Evolutionary conservation across 2,329 filamentous ascomycete species (phyloP), one percentile per base, ranked within the genome.

Genomic region (Epichloe sp.): DNA sequence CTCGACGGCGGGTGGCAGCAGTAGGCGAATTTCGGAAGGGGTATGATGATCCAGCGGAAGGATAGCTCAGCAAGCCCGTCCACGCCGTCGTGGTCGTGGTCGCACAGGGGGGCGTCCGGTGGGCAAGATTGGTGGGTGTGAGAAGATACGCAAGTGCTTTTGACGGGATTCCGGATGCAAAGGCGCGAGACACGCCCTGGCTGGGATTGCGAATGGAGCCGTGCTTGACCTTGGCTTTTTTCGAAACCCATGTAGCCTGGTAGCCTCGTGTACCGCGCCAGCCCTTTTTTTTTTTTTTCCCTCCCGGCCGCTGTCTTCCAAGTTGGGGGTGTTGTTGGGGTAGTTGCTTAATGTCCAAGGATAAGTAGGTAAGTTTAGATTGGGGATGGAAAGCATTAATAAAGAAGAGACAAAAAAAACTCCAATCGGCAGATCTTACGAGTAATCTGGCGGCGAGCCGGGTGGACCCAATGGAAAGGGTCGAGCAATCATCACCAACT

Each of bases 1-100:
- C 47, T 52, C 46, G 63, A 60, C 54, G 58, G 59, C 53, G 55
- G 57, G 55, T 51, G 49, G 23, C 45, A 42, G 44, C 48, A 51
- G 44, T 45, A 48, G 52, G 17, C 34, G 52, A 40, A 21, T 26
- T 44, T 48, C 45, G 43, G 42, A 48, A 40, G 48, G 46, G 44
- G 48, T 48, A 44, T 34, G 44, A 37, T 26, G 23, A 31, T 36
- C 50, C 50, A 51, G 50, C 21, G 17, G 34, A n/a, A 46, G 35
- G 45, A 51, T 19, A 38, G 44, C 44, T 48, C 14, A 44, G 40
- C 40, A 49, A 36, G 41, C 47, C 41, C 37, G 45, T 41, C 42
- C 35, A 36, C 35, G 35, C 48, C 48, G 41, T 44, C 34, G 50
- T 44, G 7, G 34, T 44, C 34, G 50, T 44, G 7, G 52, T 53